Evolutionary conservation across 208 protist genomes (phyloP).

Genomic region (Crithidia brevicula): DNA sequence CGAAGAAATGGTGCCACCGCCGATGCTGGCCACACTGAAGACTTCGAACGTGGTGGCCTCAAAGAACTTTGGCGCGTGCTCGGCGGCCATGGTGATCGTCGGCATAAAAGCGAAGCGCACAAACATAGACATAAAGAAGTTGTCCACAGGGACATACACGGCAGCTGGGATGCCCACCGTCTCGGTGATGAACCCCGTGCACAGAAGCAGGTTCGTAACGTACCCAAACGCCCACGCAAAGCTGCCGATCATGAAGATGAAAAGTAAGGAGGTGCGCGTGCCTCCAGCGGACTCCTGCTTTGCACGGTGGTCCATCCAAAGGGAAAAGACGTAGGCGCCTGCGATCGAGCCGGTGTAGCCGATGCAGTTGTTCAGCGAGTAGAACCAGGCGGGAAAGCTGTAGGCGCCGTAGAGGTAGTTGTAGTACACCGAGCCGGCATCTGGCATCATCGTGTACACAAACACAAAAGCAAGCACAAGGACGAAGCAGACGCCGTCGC

Average conservation of each 20-base stretch:
- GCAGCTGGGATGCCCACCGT: slow-evolving; percentile 31
- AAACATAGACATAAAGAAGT: slow-evolving; percentile 46
- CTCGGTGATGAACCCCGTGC: slow-evolving; percentile 41
- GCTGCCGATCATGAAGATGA: slow-evolving; percentile 52
- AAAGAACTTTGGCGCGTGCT: slow-evolving; percentile 56
- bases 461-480: slow-evolving; percentile 56
- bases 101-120: slow-evolving; percentile 68
- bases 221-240: slow-evolving; percentile 53
- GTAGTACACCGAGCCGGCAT: slow-evolving; percentile 42
- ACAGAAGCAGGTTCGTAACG: slow-evolving; percentile 50
- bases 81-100: slow-evolving; percentile 49
- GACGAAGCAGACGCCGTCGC: slow-evolving; percentile 42
- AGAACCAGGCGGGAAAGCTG: slow-evolving; percentile 42
- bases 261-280: slow-evolving; percentile 35
- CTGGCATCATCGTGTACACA: slow-evolving; percentile 54
- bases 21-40: slow-evolving; percentile 48
- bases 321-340: slow-evolving; percentile 47
- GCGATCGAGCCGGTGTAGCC: slow-evolving; percentile 41
- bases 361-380: slow-evolving; percentile 40
- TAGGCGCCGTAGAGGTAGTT: slow-evolving; percentile 50
- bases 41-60: slow-evolving; percentile 55
- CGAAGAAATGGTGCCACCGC: slow-evolving; percentile 40
- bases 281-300: slow-evolving; percentile 30
- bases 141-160: slow-evolving; percentile 51
- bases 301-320: slow-evolving; percentile 45